Conservation (phyloP, 164 flowering plant species). For the Sedum album region DNA sequence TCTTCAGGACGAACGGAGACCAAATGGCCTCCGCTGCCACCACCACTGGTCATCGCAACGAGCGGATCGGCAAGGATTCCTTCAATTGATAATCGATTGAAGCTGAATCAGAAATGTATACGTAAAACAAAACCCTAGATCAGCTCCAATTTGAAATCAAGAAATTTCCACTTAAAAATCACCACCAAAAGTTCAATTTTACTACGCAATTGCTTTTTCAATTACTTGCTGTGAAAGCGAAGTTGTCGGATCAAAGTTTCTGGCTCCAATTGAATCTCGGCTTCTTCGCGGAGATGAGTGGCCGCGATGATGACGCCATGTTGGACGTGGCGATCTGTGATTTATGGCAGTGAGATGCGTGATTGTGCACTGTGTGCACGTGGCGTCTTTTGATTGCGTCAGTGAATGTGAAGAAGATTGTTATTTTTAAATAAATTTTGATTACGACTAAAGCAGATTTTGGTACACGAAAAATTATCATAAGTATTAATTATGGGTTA, state of each 20-base stretch:
- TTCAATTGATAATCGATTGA: not conserved
- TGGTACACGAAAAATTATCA: too few species aligned
- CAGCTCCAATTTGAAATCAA: not conserved
- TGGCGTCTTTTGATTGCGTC: not conserved
- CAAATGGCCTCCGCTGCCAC: slow-evolving; percentile 31
- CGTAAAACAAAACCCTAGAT: not conserved
- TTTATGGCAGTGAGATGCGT: not conserved
- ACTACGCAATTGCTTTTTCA: too few species aligned
- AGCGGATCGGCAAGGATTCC: not conserved
- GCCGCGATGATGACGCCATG: not conserved
- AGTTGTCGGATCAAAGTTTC: not conserved
- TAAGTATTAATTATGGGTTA: too few species aligned
- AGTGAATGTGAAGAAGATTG: not conserved
- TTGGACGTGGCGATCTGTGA: not conserved
- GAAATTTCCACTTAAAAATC: too few species aligned
- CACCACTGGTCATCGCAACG: not conserved
- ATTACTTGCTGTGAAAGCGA: not conserved
- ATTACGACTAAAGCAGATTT: too few species aligned
- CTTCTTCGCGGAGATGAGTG: not conserved
- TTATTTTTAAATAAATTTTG: too few species aligned
- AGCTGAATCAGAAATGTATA: not conserved
- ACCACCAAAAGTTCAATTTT: too few species aligned
- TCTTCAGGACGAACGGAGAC: slow-evolving; percentile 73
- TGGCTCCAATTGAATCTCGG: not conserved
- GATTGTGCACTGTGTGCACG: not conserved